Base-by-base conservation (phyloP, 805 yeast genomes). In the Spathaspora girioi region DNA sequence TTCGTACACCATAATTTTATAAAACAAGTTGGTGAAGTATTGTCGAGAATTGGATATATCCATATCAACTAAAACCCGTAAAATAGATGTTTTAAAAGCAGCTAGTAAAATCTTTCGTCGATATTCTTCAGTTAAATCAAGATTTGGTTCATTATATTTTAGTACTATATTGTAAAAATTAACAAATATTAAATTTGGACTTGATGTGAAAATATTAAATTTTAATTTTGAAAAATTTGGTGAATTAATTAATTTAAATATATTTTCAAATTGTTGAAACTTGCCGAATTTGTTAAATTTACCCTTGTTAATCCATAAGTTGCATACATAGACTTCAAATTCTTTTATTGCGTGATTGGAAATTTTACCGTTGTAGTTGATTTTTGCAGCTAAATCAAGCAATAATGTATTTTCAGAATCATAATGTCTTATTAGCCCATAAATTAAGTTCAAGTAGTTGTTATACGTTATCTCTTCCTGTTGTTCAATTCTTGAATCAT, bases 181-280 rank as follows among this genome's bases (percentile, higher is more conserved):
- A 3, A 67, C 69, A 49, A 65, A 68, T 38, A 61, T 46, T 15
- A 67, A 45, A 10, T 56, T 57, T 1, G 70, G 70, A 5, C 63
- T 59, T 23, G 56, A 55, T 0, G 70, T 65, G 43, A 56, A 58
- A 20, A 58, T n/a, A 29, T 53, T 53, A 40, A 56, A 52, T 42
- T 57, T 55, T 26, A 59, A 45, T 19, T 41, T 51, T 4, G 44
- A 20, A 38, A 54, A 57, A 17, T 50, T 45, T 2, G 23, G 42
- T 9, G 15, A 29, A 10, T 48, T 29, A 1, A 53, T 46, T 35
- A 62, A 54, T 31, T 48, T 45, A 19, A 50, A 51, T 6, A 58
- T 43, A 48, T 61, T 64, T 45, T 65, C 70, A 50, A 62, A 65
- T 8, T 32, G 15, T 19, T 50, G 51, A 46, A 52, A 59, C 8